Evolutionary conservation across 1,139 yeast species (phyloP).

Genomic region (Yamadazyma diddensiae): DNA sequence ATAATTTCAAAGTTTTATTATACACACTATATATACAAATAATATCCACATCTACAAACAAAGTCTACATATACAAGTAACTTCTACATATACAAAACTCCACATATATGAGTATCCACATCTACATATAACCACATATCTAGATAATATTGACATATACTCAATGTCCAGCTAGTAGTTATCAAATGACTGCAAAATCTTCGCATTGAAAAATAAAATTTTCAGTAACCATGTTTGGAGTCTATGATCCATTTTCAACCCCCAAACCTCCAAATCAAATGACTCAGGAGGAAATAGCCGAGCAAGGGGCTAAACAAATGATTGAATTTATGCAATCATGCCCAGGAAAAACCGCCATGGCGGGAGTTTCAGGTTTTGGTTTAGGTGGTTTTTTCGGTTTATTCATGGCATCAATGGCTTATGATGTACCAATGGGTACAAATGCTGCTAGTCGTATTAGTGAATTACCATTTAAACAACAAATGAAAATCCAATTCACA

Average conservation of each 20-base stretch:
- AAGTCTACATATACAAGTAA: too few species aligned
- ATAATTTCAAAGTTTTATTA: too few species aligned
- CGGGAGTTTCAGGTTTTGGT: conserved; percentile 93
- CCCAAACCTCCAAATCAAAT: conserved; percentile 52
- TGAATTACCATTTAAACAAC: conserved; percentile 88
- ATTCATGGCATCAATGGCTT: conserved; percentile 93
- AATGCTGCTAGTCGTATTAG: conserved; percentile 56
- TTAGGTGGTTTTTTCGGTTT: conserved; percentile 96
- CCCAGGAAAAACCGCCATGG: conserved; percentile 89
- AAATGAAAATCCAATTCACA: conserved; percentile 83
- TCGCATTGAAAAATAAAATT: conserved; percentile 5
- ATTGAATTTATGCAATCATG: conserved; percentile 85
- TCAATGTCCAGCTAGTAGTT: too few species aligned
- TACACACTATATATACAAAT: too few species aligned
- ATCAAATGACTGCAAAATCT: too few species aligned
- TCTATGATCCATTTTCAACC: conserved; percentile 19
- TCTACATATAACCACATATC: too few species aligned
- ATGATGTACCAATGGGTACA: conserved; percentile 74
- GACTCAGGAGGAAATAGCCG: conserved; percentile 92
- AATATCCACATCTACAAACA: too few species aligned
- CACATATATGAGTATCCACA: too few species aligned
- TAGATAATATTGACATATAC: too few species aligned
- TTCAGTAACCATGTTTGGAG: conserved; percentile 15
- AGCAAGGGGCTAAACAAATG: conserved; percentile 84
- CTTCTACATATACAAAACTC: too few species aligned